Percentiles rank a stretch among this genome's conserved stretches.
phyloP scores from a whole-genome alignment of 345 rosid genomes.

The Xanthoceras sorbifolium region DNA sequence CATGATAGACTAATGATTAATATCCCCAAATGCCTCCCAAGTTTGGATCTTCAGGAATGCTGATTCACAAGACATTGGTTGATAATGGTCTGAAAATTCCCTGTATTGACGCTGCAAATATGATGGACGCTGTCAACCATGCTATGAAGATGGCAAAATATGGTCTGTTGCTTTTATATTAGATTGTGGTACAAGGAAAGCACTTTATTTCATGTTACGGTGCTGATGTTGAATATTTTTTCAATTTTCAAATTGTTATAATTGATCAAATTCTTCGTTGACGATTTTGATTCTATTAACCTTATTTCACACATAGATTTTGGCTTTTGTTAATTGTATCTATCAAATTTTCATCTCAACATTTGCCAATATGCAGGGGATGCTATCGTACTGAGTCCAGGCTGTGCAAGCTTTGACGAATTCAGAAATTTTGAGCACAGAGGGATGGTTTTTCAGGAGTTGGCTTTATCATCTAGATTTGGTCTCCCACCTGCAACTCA shows the following conservation, averaged over 20 bases:
- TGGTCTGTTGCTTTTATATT: conserved; percentile 21
- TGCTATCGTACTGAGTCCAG: conserved; percentile 37
- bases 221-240: background rate
- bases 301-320: background rate
- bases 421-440: conserved; percentile 40
- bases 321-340: background rate
- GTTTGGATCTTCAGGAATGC: conserved; percentile 37
- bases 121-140: conserved; percentile 31
- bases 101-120: conserved; percentile 27
- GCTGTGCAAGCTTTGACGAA: conserved; percentile 43
- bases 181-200: background rate
- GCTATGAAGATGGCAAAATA: conserved; percentile 32
- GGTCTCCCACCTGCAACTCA: background rate
- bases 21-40: conserved; percentile 18
- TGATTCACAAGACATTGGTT: conserved; percentile 29
- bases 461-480: conserved; percentile 24
- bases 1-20: background rate
- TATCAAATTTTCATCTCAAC: background rate
- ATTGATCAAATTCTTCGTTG: background rate
- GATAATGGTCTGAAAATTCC: conserved; percentile 33
- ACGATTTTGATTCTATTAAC: background rate
- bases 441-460: conserved; percentile 36
- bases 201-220: background rate
- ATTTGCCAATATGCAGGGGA: conserved; percentile 25
- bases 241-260: background rate